Evolutionary conservation across 2,329 filamentous ascomycete species (phyloP).

Genomic region (Alternaria burnsii): DNA sequence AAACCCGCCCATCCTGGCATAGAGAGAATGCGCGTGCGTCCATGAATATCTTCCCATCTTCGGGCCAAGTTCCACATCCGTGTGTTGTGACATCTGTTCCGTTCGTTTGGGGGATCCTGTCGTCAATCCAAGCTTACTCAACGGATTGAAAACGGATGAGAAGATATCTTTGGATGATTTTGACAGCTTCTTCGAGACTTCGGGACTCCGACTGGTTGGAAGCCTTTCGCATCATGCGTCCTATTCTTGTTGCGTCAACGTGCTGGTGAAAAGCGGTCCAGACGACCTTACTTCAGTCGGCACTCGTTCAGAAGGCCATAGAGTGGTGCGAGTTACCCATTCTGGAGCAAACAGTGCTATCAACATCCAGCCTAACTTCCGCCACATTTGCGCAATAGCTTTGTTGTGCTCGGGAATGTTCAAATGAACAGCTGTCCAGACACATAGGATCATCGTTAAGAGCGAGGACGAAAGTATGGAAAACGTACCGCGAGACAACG

Average conservation of each 20-base stretch:
- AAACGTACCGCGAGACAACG: neutral
- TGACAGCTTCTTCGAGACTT: neutral
- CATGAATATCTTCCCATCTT: neutral
- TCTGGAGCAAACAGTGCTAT: neutral
- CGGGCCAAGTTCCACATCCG: rapidly evolving
- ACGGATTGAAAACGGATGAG: neutral
- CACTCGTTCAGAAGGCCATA: rapidly evolving
- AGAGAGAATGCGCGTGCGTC: neutral
- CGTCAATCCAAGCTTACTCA: neutral
- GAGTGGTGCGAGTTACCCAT: no score
- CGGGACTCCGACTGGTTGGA: neutral
- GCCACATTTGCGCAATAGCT: neutral
- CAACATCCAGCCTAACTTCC: neutral
- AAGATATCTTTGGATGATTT: rapidly evolving
- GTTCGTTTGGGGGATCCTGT: neutral
- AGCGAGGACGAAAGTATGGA: neutral
- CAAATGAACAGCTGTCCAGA: neutral
- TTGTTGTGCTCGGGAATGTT: neutral
- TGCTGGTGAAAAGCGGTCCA: neutral
- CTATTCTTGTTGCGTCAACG: rapidly evolving
- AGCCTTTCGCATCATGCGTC: neutral
- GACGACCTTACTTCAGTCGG: neutral
- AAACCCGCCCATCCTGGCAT: neutral
- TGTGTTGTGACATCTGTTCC: neutral
- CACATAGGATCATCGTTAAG: neutral